phyloP scores from a whole-genome alignment of 2,329 filamentous ascomycete genomes.

The Fusarium foetens region DNA sequence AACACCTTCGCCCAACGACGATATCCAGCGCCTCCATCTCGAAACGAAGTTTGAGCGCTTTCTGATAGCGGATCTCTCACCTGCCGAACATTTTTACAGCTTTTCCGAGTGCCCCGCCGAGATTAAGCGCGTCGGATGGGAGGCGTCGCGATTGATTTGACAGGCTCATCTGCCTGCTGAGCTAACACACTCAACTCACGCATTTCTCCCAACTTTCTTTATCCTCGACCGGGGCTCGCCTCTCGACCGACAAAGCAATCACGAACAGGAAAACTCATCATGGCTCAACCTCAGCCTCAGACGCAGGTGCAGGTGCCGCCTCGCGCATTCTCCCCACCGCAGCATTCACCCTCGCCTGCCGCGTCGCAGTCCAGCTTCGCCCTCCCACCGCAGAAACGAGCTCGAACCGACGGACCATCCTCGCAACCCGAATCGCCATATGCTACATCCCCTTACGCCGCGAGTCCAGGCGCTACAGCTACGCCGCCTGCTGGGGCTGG shows the following conservation, averaged over 20 bases:
- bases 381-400: slow-evolving; percentile 77
- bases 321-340: slow-evolving; percentile 70
- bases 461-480: slow-evolving; percentile 57
- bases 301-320: slow-evolving; percentile 56
- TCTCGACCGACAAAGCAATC: slow-evolving; percentile 8
- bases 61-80: slow-evolving; percentile 7
- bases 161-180: slow-evolving; percentile 63
- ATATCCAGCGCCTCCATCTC: slow-evolving; percentile 38
- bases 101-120: slow-evolving; percentile 29
- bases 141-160: slow-evolving; percentile 56
- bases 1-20: slow-evolving; percentile 41
- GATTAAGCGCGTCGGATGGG: slow-evolving; percentile 57
- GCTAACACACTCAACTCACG: slow-evolving; percentile 37
- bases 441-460: slow-evolving; percentile 61
- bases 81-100: slow-evolving; percentile 8
- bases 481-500: slow-evolving; percentile 53
- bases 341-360: slow-evolving; percentile 69
- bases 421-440: slow-evolving; percentile 74
- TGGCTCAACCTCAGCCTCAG: slow-evolving; percentile 69
- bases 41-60: slow-evolving; percentile 27
- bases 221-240: slow-evolving; percentile 13
- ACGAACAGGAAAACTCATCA: slow-evolving; percentile 40
- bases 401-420: slow-evolving; percentile 67
- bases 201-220: slow-evolving; percentile 26
- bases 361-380: slow-evolving; percentile 62